Evolutionary conservation across 2,329 filamentous ascomycete species (phyloP).

Genomic region (Penicillium brevicompactum): DNA sequence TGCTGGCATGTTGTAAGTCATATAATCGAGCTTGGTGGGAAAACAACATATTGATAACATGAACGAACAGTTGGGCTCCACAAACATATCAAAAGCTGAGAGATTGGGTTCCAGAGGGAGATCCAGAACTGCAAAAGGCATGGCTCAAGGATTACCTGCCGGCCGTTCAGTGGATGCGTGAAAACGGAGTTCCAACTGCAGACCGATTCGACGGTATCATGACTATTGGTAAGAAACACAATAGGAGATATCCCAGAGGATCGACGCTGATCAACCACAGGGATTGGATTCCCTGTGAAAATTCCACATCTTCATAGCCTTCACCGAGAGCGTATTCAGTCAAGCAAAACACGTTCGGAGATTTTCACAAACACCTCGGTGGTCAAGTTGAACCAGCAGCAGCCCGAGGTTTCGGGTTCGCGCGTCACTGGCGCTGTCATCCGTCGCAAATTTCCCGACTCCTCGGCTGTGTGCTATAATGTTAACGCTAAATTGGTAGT

Average conservation of each 20-base stretch:
- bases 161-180: conserved; percentile 33
- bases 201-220: conserved; percentile 31
- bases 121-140: conserved; percentile 24
- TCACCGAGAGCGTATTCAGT: conserved; percentile 21
- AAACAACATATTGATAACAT: not conserved
- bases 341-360: conserved; percentile 17
- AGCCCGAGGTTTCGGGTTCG: conserved; percentile 22
- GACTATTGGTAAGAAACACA: conserved; percentile 26
- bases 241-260: no score
- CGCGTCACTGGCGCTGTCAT: conserved; percentile 26
- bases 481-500: conserved; percentile 24
- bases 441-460: conserved; percentile 3
- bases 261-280: conserved; percentile 1
- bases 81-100: conserved; percentile 24
- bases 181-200: conserved; percentile 26
- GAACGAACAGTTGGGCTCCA: conserved; percentile 26
- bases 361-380: conserved; percentile 24
- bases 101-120: conserved; percentile 28
- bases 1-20: conserved; percentile 32
- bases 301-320: conserved; percentile 23
- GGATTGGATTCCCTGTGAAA: conserved; percentile 31
- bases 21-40: not conserved
- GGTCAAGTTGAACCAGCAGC: conserved; percentile 26
- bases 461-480: conserved; percentile 10
- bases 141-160: conserved; percentile 30